A percentile compares a stretch with the other conserved stretches of the same genome.
Evolutionary conservation across 2,329 filamentous ascomycete genomes (phyloP).

Genomic region (Pseudogymnoascus sp.): DNA sequence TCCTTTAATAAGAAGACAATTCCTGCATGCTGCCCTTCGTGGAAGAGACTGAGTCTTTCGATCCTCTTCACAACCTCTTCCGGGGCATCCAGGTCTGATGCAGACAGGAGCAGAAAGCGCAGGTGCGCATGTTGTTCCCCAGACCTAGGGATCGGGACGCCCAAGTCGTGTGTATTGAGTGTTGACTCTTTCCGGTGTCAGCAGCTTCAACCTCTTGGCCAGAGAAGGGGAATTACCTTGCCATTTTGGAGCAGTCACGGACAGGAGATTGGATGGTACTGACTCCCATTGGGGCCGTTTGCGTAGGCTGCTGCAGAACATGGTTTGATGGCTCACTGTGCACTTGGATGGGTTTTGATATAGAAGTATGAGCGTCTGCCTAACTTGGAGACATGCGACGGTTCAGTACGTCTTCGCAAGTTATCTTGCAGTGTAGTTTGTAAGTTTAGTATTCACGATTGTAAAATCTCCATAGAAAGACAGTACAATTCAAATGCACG

Average conservation of each 20-base stretch:
- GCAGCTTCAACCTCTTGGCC: background rate
- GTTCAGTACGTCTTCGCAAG: too few species aligned
- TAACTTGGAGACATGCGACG: background rate
- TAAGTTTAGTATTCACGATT: too few species aligned
- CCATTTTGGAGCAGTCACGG: constrained; percentile 24
- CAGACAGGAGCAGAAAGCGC: constrained; percentile 25
- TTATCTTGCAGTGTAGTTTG: too few species aligned
- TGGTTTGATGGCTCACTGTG: constrained; percentile 12
- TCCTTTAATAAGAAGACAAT: constrained; percentile 28
- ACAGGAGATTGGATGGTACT: constrained; percentile 23
- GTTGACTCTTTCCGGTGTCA: constrained; percentile 17
- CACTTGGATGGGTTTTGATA: background rate
- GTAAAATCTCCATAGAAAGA: too few species aligned
- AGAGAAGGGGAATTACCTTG: constrained; percentile 20
- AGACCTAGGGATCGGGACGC: constrained; percentile 20
- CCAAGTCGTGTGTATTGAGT: constrained; percentile 26
- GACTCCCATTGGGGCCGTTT: constrained; percentile 25
- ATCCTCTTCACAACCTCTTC: constrained; percentile 21
- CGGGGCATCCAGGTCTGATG: constrained; percentile 18
- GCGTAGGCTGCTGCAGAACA: constrained; percentile 29
- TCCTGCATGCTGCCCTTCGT: constrained; percentile 25
- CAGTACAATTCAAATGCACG: background rate
- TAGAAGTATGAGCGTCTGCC: background rate
- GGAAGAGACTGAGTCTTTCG: constrained; percentile 27
- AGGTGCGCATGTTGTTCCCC: constrained; percentile 14